Base-by-base conservation (phyloP, 768 basidiomycete species). In the Pisolithus albus region DNA sequence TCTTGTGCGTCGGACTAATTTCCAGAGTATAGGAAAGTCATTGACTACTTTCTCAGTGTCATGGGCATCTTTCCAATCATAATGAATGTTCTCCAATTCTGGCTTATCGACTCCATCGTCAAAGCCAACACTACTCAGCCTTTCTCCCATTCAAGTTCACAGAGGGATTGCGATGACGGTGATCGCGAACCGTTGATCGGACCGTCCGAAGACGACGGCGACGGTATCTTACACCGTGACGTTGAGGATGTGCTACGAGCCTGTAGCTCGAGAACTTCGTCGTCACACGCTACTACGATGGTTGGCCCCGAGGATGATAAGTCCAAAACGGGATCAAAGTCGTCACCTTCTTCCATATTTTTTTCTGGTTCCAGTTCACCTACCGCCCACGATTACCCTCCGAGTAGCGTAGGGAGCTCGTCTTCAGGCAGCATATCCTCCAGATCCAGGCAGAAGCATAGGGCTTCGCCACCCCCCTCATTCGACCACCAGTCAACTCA, bases 1-100 rank as follows among this genome's bases (percentile, higher is more conserved):
- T 92, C 55, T 86, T 92, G 90, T 92, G 62, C 56, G 88, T 77
- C 34, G 49, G 34, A 44, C 16, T 40, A 42, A 24, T 23, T 36
- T 48, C 32, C 60, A 10, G 15, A n/a, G 13, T 7, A 16, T 46
- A 36, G 23, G 7, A 23, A 18, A 44, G 54, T 61, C 16, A 66
- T 47, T 34, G 50, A 26, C 9, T 21, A 34, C 7, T 51, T 52
- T 30, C 16, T 21, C 56, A 91, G 88, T 58, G 86, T 85, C 21
- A 93, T 97, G 90, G 90, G 91, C 48, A 67, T 95, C 47, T 92
- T 94, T 70, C 93, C 92, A 0, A 86, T 88, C 57, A 70, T 83
- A 40, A 90, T 91, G 88, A 92, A 92, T 66, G 70, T 92, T 36
- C 59, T 91, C 10, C 95, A 98, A 64, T 97, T 97, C 76, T 93